Evolutionary conservation across 2,329 filamentous ascomycete genomes (phyloP).

Genomic region (Ceratocystis papillata): DNA sequence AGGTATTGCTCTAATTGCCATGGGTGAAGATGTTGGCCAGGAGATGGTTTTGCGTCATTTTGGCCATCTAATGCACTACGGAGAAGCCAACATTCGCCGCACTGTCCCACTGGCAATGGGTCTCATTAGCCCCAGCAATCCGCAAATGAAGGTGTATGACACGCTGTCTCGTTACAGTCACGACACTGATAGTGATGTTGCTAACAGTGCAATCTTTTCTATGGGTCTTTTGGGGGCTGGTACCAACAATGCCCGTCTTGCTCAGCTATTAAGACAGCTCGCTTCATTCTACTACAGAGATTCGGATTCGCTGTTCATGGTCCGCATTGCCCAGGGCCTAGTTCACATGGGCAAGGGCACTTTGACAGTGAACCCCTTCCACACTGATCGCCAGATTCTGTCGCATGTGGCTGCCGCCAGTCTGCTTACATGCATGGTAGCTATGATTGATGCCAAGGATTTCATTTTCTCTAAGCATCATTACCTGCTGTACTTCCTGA

Average conservation of each 20-base stretch:
- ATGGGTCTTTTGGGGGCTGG: constrained; percentile 96
- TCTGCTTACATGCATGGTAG: constrained; percentile 77
- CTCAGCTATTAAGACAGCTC: constrained; percentile 84
- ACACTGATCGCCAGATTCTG: constrained; percentile 91
- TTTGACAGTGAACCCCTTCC: constrained; percentile 93
- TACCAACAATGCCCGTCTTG: constrained; percentile 94
- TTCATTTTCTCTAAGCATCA: constrained; percentile 60
- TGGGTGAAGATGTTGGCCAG: constrained; percentile 97
- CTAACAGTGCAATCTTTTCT: constrained; percentile 96
- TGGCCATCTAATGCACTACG: constrained; percentile 97
- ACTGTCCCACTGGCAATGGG: constrained; percentile 95
- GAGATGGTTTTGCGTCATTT: constrained; percentile 98
- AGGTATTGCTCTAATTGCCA: constrained; percentile 84
- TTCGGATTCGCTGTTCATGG: constrained; percentile 95
- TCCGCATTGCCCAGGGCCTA: constrained; percentile 92
- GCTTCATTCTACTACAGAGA: constrained; percentile 98
- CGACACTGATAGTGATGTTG: constrained; percentile 97
- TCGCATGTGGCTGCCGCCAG: constrained; percentile 85
- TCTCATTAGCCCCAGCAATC: constrained; percentile 91
- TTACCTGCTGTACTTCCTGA: constrained; percentile 94
- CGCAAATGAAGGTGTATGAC: constrained; percentile 99
- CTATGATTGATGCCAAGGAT: constrained; percentile 90
- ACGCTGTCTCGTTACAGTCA: constrained; percentile 94
- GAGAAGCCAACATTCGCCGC: constrained; percentile 91
- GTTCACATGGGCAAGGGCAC: constrained; percentile 99